Base-by-base conservation (phyloP, 2,329 filamentous ascomycete species). In the Orbilia oligospora region DNA sequence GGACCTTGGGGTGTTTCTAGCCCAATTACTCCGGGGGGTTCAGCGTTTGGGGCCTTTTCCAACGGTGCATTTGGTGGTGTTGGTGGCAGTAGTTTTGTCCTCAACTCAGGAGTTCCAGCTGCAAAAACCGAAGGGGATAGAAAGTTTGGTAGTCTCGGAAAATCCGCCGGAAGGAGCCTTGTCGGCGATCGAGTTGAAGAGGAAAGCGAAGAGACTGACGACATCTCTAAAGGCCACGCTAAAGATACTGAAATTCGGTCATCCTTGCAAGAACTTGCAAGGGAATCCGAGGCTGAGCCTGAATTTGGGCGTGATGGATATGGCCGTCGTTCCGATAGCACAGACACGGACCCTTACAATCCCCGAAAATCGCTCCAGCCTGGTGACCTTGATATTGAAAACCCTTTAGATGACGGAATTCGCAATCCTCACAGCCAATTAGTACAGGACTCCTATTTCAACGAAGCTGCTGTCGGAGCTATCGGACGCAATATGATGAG, bases 11-110 rank as follows among this genome's bases (percentile, higher is more conserved):
- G 67, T 24, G 87, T 89, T 14, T 87, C 89, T 22, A 89, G 89
- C 69, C 76, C 76, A 9, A 71, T 79, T 27, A 79, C 76, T 27
- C 88, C 91, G 51, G 88, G 89, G 12, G 90, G 92, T 81, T 88
- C 91, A 5, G 89, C 90, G 1, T 92, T 94, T 87, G 94, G 95
- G 38, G 91, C 91, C 22, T 99, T 99, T 85, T 95, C 95, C 10
- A 96, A 91, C 65, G 79, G 81, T 9, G 76, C 80, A 22, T 82
- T 82, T 75, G 81, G 81, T 41, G 81, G 81, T 27, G 76, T 81
- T 9, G 81, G 81, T 75, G 81, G 81, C 82, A 81, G 81, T 82
- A 46, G 38, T 14, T 98, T 98, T 84, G 91, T 92, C n/a, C 84
- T 97, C 66, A 85, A 86, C 58, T 84, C 89, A 2, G 85, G 87